Evolutionary conservation across 2,329 filamentous ascomycete genomes (phyloP).

Genomic region (Verruconis gallopava): DNA sequence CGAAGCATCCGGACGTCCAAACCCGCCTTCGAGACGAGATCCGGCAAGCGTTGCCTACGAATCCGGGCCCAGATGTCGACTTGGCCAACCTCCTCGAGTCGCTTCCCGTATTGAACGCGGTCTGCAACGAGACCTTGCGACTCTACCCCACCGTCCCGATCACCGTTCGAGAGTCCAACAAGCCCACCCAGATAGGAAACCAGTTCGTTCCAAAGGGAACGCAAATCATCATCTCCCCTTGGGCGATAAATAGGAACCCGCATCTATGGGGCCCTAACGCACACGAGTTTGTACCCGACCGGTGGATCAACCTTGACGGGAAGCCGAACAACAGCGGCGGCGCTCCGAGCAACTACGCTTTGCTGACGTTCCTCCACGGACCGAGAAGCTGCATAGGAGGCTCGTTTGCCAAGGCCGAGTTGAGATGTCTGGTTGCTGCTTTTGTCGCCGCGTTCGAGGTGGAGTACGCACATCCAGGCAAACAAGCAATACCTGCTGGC

Average conservation of each 20-base stretch:
- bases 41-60: constrained; percentile 36
- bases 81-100: constrained; percentile 28
- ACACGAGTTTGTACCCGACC: constrained; percentile 29
- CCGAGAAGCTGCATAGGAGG: constrained; percentile 28
- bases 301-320: constrained; percentile 31
- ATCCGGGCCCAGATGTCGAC: constrained; percentile 15
- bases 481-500: constrained; percentile 20
- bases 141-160: constrained; percentile 27
- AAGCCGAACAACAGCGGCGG: constrained; percentile 28
- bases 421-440: constrained; percentile 24
- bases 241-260: constrained; percentile 30
- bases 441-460: constrained; percentile 23
- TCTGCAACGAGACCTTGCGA: constrained; percentile 31
- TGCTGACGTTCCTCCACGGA: constrained; percentile 32
- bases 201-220: constrained; percentile 28
- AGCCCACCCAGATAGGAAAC: constrained; percentile 21
- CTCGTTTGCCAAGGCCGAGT: constrained; percentile 24
- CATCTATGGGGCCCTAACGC: constrained; percentile 30
- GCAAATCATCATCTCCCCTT: constrained; percentile 23
- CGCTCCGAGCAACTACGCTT: constrained; percentile 25
- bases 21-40: constrained; percentile 55
- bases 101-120: constrained; percentile 33
- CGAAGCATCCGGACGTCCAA: constrained; percentile 52
- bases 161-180: constrained; percentile 19
- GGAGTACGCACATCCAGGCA: constrained; percentile 20